These are phyloP conservation scores for Talaromyces rugulosus DNA, from an alignment of 2,329 filamentous ascomycete genomes.

Conservation along the genomic window DNA sequence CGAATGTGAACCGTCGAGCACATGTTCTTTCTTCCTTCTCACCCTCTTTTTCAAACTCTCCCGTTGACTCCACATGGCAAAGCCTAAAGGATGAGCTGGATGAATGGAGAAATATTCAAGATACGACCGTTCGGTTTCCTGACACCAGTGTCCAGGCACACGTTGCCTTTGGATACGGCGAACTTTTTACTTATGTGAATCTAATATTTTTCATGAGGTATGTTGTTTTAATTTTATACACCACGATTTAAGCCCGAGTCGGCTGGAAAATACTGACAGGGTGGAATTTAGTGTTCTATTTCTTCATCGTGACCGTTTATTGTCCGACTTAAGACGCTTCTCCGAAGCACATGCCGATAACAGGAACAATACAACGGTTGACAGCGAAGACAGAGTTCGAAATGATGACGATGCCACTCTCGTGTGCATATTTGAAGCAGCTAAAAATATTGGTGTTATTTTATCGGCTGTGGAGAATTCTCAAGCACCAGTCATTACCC, in stretches of 20 bases:
- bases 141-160: slow-evolving; percentile 31
- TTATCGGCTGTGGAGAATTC: slow-evolving; percentile 28
- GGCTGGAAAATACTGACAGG: neutral
- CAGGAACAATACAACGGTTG: slow-evolving; percentile 7
- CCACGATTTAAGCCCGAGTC: neutral
- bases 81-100: slow-evolving; percentile 29
- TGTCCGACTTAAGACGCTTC: slow-evolving; percentile 27
- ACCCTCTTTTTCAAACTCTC: neutral
- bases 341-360: slow-evolving; percentile 17
- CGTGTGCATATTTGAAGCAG: slow-evolving; percentile 28
- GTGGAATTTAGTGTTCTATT: slow-evolving; percentile 25
- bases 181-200: slow-evolving; percentile 36
- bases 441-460: slow-evolving; percentile 29
- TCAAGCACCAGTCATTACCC: slow-evolving; percentile 29
- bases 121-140: slow-evolving; percentile 29
- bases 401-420: slow-evolving; percentile 19
- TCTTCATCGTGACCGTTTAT: slow-evolving; percentile 30
- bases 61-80: slow-evolving; percentile 20
- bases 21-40: slow-evolving; percentile 16
- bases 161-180: slow-evolving; percentile 32
- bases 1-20: slow-evolving; percentile 31
- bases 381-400: neutral
- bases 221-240: neutral
- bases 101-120: slow-evolving; percentile 32
- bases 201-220: slow-evolving; percentile 36